phyloP scores from a whole-genome alignment of 2,329 filamentous ascomycete species.

The Cercospora janseana region DNA sequence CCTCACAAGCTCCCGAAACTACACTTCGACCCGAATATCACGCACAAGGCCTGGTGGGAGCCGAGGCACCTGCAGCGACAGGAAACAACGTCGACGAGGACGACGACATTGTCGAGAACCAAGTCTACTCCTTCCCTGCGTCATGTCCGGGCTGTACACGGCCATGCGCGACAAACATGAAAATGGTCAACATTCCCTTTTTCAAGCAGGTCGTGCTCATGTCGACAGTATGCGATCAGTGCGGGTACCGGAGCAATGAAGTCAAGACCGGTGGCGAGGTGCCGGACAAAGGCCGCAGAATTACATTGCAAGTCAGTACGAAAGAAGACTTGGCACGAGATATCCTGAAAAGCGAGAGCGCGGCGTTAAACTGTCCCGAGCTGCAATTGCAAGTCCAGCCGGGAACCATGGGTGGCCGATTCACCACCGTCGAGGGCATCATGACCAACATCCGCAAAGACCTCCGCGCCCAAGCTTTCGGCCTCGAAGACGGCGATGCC shows the following conservation, averaged over 20 bases:
- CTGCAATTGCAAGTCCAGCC: conserved; percentile 84
- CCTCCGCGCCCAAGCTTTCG: conserved; percentile 82
- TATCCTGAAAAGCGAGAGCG: conserved; percentile 94
- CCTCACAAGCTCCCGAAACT: conserved; percentile 54
- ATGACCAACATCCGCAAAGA: conserved; percentile 90
- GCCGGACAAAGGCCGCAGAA: conserved; percentile 78
- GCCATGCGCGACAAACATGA: conserved; percentile 89
- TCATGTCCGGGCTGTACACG: conserved; percentile 88
- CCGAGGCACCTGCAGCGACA: conserved; percentile 13
- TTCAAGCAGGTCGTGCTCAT: conserved; percentile 98
- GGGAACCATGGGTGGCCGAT: conserved; percentile 89
- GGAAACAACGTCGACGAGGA: conserved; percentile 45
- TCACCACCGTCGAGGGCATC: conserved; percentile 94
- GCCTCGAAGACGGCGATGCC: conserved; percentile 58
- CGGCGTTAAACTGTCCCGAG: conserved; percentile 81
- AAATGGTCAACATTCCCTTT: conserved; percentile 96
- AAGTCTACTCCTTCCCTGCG: conserved; percentile 89
- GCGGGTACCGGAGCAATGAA: conserved; percentile 89
- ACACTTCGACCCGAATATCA: conserved; percentile 56
- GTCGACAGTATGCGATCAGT: conserved; percentile 87
- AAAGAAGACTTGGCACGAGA: conserved; percentile 78
- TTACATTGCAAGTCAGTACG: conserved; percentile 70
- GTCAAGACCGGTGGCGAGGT: conserved; percentile 96
- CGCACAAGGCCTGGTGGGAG: conserved; percentile 43
- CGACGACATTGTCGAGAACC: conserved; percentile 85